Evolutionary conservation across 768 basidiomycete genomes (phyloP).

Genomic region (Pilatotrama ljubarskyi): DNA sequence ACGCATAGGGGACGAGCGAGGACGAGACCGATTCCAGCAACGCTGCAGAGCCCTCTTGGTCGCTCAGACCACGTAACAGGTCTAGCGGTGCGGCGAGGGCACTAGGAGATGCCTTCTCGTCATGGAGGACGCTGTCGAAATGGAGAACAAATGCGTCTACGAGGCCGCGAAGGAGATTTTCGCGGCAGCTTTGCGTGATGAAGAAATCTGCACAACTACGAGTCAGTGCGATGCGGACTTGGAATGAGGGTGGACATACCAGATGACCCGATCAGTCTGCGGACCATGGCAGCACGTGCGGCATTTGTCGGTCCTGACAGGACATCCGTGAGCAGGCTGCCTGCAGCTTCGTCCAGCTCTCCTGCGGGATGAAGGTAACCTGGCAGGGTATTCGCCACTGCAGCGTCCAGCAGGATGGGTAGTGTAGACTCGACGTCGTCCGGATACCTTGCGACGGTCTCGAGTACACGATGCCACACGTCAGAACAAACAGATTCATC

Average conservation of each 20-base stretch:
- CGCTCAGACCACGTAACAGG: slow-evolving; percentile 32
- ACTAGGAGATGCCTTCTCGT: slow-evolving; percentile 26
- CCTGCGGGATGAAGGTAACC: slow-evolving; percentile 44
- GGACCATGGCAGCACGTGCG: slow-evolving; percentile 35
- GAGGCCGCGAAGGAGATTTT: slow-evolving; percentile 34
- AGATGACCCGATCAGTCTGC: slow-evolving; percentile 41
- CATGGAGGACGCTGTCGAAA: slow-evolving; percentile 36
- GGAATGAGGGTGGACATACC: no score
- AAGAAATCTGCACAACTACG: slow-evolving; percentile 28
- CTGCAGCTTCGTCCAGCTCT: slow-evolving; percentile 47
- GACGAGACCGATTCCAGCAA: slow-evolving; percentile 6
- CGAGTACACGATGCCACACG: slow-evolving; percentile 54
- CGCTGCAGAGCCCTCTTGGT: neutral
- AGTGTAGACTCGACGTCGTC: slow-evolving; percentile 35
- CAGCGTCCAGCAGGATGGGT: slow-evolving; percentile 43
- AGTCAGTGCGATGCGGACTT: no score
- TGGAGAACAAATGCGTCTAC: slow-evolving; percentile 38
- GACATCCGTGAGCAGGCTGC: slow-evolving; percentile 40
- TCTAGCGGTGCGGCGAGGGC: slow-evolving; percentile 34
- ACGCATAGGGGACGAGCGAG: slow-evolving; percentile 44
- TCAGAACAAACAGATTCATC: slow-evolving; percentile 31
- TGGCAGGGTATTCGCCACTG: slow-evolving; percentile 42
- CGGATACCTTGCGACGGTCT: slow-evolving; percentile 38
- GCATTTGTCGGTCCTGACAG: slow-evolving; percentile 31
- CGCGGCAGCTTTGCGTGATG: slow-evolving; percentile 34